phyloP scores from a whole-genome alignment of 192 early-diverging fungal species.

The Gamsiella multidivaricata region DNA sequence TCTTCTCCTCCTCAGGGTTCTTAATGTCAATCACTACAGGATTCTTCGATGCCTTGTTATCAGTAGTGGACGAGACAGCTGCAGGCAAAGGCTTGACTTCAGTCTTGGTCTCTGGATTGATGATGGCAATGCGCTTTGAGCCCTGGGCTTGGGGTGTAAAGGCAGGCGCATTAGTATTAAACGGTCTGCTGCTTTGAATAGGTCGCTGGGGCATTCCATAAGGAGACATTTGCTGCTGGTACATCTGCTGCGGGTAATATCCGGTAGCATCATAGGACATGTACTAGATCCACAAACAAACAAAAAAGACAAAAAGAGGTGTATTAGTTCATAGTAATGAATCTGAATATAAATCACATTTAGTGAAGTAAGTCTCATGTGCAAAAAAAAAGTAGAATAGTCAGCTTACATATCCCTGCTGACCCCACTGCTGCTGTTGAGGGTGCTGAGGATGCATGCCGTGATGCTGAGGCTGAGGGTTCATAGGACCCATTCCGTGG shows the following conservation, averaged over 20 bases:
- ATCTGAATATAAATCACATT: no score
- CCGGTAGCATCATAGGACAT: conserved; percentile 17
- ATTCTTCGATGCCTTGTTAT: conserved; percentile 35
- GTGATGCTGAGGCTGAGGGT: conserved; percentile 25
- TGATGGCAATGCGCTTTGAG: conserved; percentile 75
- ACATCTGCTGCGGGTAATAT: conserved; percentile 36
- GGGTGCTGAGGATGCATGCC: conserved; percentile 41
- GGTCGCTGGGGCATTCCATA: conserved; percentile 49
- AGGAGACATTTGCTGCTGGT: conserved; percentile 42
- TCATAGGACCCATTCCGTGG: conserved; percentile 40
- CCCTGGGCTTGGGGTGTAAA: conserved; percentile 52
- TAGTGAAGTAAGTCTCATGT: no score
- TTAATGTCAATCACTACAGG: conserved; percentile 35
- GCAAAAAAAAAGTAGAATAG: neutral
- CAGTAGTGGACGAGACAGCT: conserved; percentile 40
- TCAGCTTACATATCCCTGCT: conserved; percentile 31
- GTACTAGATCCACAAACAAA: conserved; percentile 8
- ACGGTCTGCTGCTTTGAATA: conserved; percentile 27
- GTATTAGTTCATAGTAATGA: no score
- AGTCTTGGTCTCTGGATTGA: conserved; percentile 78
- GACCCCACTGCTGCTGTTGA: conserved; percentile 6
- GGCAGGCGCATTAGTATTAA: conserved; percentile 22
- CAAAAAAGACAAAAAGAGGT: neutral
- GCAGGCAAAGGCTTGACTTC: conserved; percentile 68
- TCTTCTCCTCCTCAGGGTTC: conserved; percentile 48